These are phyloP conservation scores for Lachnellula occidentalis DNA, from an alignment of 2,329 filamentous ascomycete genomes.

Conservation along the genomic window DNA sequence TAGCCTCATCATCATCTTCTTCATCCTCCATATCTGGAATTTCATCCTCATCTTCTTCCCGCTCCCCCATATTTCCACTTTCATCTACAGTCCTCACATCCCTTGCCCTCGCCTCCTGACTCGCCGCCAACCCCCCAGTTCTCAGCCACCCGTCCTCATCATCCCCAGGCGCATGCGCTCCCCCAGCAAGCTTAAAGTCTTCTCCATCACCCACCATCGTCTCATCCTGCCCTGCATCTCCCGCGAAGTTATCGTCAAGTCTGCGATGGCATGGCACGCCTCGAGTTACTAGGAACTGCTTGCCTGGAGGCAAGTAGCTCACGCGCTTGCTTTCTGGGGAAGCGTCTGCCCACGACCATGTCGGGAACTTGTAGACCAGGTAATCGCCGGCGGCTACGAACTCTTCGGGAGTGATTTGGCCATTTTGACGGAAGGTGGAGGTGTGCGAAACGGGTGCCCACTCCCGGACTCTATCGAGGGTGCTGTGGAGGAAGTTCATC, in stretches of 20 bases:
- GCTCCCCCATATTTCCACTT: conserved; percentile 76
- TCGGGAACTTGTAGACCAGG: conserved; percentile 97
- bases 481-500: conserved; percentile 92
- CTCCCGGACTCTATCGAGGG: conserved; percentile 86
- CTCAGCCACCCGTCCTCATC: conserved; percentile 88
- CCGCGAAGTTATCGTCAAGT: conserved; percentile 88
- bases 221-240: conserved; percentile 80
- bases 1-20: conserved; percentile 87
- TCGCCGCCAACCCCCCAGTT: conserved; percentile 73
- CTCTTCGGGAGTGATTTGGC: conserved; percentile 95
- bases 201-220: conserved; percentile 78
- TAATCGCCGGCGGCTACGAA: conserved; percentile 96
- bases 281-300: conserved; percentile 92
- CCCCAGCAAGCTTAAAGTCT: conserved; percentile 46
- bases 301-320: conserved; percentile 74
- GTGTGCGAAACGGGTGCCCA: conserved; percentile 85
- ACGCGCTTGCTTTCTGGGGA: conserved; percentile 75
- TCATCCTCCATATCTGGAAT: conserved; percentile 99
- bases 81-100: conserved; percentile 89
- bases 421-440: conserved; percentile 88
- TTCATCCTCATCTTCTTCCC: conserved; percentile 68
- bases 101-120: conserved; percentile 67
- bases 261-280: conserved; percentile 91
- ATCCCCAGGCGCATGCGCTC: conserved; percentile 41
- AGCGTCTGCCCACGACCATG: conserved; percentile 93